A percentile compares a stretch with the other conserved stretches of the same genome.
phyloP scores from a whole-genome alignment of 495 filamentous ascomycete genomes.

The Talaromyces thailandensis region DNA sequence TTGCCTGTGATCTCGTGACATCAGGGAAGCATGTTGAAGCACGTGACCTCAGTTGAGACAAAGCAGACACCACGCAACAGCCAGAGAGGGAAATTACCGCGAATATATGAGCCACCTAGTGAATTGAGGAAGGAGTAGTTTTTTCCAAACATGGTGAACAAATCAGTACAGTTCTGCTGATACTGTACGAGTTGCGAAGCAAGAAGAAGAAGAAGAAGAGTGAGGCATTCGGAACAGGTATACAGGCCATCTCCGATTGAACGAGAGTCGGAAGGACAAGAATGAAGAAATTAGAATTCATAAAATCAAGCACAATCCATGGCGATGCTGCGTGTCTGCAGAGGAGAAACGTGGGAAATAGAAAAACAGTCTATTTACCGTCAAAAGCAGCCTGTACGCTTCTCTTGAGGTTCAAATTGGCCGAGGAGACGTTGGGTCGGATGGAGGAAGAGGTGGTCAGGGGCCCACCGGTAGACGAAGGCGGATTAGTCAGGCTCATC shows the following conservation, averaged over 20 bases:
- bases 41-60: constrained; percentile 4
- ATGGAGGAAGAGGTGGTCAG: constrained; percentile 27
- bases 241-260: constrained; percentile 8
- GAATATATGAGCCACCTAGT: constrained; percentile 36
- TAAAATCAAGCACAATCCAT: constrained; percentile 12
- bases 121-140: constrained; percentile 35
- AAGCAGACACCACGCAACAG: constrained; percentile 9
- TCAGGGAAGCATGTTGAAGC: background rate
- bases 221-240: constrained; percentile 9
- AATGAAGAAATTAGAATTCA: constrained; percentile 11
- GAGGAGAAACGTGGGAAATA: background rate
- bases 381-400: constrained; percentile 71
- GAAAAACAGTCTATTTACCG: constrained; percentile 46
- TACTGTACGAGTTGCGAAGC: background rate
- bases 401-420: constrained; percentile 56
- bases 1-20: background rate
- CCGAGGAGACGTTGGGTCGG: constrained; percentile 23
- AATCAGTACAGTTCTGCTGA: constrained; percentile 9
- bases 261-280: constrained; percentile 8
- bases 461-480: constrained; percentile 40
- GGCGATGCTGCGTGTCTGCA: constrained; percentile 12
- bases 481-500: constrained; percentile 49
- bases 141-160: constrained; percentile 33
- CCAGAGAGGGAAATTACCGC: constrained; percentile 34
- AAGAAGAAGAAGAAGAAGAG: background rate